These are phyloP conservation scores for Parastagonospora nodorum DNA, from an alignment of 2,329 filamentous ascomycete species.

Conservation along the genomic window DNA sequence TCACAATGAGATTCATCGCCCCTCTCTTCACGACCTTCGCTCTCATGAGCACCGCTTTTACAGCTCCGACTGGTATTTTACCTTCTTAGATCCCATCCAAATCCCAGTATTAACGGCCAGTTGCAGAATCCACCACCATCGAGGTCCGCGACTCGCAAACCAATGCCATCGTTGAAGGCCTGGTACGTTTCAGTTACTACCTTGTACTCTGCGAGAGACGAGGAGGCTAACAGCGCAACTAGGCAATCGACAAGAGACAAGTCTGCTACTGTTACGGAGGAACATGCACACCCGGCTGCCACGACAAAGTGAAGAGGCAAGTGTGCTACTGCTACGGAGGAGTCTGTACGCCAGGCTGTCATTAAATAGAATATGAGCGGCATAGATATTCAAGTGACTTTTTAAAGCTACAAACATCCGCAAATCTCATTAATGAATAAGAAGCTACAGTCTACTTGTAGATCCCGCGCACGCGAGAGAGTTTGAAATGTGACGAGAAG, in stretches of 20 bases:
- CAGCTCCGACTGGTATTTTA: not conserved
- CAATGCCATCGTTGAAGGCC: not conserved
- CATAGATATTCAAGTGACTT: too few species aligned
- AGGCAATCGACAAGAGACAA: conserved; percentile 1
- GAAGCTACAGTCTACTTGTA: too few species aligned
- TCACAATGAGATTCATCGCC: not conserved
- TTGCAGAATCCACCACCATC: not conserved
- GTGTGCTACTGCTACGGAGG: not conserved
- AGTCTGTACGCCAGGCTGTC: not conserved
- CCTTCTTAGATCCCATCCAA: not conserved
- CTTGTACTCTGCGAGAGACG: too few species aligned
- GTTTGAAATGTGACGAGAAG: too few species aligned
- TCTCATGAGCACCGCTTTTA: not conserved
- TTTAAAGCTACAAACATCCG: too few species aligned
- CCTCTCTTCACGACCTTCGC: not conserved
- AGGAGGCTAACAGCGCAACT: not conserved
- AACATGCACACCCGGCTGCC: not conserved
- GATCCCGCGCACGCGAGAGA: too few species aligned
- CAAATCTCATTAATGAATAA: too few species aligned
- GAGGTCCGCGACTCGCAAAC: not conserved
- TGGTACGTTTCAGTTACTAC: not conserved
- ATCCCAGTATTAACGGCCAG: not conserved
- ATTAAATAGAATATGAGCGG: not conserved
- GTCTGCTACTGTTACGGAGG: conserved; percentile 1
- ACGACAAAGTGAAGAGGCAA: not conserved